phyloP scores from a whole-genome alignment of 495 filamentous ascomycete species.

The Lineolata rhizophorae region DNA sequence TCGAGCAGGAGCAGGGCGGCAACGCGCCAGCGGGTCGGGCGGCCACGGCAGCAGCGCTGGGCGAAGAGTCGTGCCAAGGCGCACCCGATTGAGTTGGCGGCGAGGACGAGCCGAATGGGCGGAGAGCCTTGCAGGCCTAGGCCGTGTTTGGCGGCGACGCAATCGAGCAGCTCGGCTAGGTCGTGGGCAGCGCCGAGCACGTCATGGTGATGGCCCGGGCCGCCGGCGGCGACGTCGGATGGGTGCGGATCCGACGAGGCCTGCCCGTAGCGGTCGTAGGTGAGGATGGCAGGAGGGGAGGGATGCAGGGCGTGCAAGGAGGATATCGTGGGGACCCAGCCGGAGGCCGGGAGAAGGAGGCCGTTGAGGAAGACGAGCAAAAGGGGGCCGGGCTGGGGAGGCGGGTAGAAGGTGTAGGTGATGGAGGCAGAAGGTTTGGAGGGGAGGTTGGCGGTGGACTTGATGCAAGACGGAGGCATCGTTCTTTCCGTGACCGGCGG shows the following conservation, averaged over 20 bases:
- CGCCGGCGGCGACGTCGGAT: conserved; percentile 18
- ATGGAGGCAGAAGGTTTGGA: too few species aligned
- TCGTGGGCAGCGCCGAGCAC: conserved; percentile 24
- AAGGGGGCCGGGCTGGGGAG: too few species aligned
- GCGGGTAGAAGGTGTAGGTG: too few species aligned
- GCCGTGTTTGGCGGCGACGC: conserved; percentile 16
- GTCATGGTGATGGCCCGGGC: conserved; percentile 29
- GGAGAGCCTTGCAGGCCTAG: conserved; percentile 1
- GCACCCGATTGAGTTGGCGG: conserved; percentile 38
- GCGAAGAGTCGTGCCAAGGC: conserved; percentile 34
- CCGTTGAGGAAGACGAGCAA: conserved; percentile 50
- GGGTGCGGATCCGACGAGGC: conserved; percentile 35
- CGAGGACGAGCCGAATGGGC: conserved; percentile 21
- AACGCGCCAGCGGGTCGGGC: conserved; percentile 23
- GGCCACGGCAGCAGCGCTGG: too few species aligned
- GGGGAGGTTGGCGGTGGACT: too few species aligned
- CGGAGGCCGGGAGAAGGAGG: conserved; percentile 26
- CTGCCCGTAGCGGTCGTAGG: conserved; percentile 44
- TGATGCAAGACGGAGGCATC: too few species aligned
- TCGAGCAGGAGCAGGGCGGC: conserved; percentile 33
- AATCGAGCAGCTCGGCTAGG: conserved; percentile 27
- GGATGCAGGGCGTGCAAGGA: too few species aligned
- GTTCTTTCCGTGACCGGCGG: too few species aligned
- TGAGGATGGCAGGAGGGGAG: conserved; percentile 32
- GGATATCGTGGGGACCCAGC: conserved; percentile 28